These are phyloP conservation scores for Hanseniaspora meyeri DNA, from an alignment of 805 yeast genomes.

Conservation along the genomic window DNA sequence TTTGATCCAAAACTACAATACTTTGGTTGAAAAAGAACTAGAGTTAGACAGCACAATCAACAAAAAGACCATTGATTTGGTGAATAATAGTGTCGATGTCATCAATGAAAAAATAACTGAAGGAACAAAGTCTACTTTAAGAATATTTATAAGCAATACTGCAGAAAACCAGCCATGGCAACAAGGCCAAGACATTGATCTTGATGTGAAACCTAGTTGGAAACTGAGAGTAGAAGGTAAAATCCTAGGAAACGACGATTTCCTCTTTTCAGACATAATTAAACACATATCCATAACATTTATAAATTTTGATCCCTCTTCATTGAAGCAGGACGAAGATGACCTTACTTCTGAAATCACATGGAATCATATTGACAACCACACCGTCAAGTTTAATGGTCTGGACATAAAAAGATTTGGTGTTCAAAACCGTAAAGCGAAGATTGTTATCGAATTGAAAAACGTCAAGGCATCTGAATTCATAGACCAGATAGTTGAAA, in stretches of 20 bases:
- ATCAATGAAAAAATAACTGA: constrained; percentile 19
- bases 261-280: constrained; percentile 61
- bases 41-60: not conserved
- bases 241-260: constrained; percentile 43
- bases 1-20: not conserved
- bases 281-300: constrained; percentile 79
- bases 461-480: constrained; percentile 50
- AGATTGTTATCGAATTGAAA: constrained; percentile 70
- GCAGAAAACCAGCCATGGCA: constrained; percentile 89
- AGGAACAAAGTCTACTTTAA: constrained; percentile 45
- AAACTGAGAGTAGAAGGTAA: constrained; percentile 82
- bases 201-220: constrained; percentile 47
- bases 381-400: constrained; percentile 63
- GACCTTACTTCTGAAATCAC: constrained; percentile 45
- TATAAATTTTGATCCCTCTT: constrained; percentile 24
- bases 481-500: constrained; percentile 50
- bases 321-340: constrained; percentile 23
- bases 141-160: constrained; percentile 73
- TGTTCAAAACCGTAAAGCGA: constrained; percentile 46
- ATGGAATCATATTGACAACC: constrained; percentile 61
- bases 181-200: constrained; percentile 15
- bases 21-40: constrained; percentile 4
- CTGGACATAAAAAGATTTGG: constrained; percentile 79
- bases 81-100: constrained; percentile 20
- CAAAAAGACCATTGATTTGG: constrained; percentile 9